phyloP scores from a whole-genome alignment of 1,284 basidiomycete genomes.

The Golubevia sp. region DNA sequence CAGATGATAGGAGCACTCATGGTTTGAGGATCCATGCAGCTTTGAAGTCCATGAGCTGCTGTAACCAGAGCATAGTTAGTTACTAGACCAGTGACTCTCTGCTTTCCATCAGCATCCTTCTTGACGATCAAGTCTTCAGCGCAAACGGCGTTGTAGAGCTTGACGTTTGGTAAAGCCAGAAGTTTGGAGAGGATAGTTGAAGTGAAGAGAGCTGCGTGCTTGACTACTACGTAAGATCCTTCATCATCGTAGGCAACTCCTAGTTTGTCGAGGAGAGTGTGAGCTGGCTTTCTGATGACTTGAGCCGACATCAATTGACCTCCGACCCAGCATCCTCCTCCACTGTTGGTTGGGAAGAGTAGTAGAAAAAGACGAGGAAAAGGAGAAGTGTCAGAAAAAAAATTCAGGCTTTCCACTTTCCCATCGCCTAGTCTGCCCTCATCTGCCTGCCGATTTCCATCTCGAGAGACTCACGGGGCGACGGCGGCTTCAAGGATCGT shows the following conservation, averaged over 20 bases:
- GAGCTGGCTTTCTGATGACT: conserved; percentile 80
- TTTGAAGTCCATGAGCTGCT: conserved; percentile 47
- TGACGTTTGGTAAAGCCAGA: conserved; percentile 72
- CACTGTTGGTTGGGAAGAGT: too few species aligned
- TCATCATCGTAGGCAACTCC: conserved; percentile 82
- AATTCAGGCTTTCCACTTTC: too few species aligned
- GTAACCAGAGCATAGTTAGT: conserved; percentile 55
- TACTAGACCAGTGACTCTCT: conserved; percentile 50
- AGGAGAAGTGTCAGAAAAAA: background rate
- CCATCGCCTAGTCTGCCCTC: too few species aligned
- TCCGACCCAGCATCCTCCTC: conserved; percentile 73
- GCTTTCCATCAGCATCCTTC: conserved; percentile 32
- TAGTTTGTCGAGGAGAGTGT: conserved; percentile 74
- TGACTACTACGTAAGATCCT: conserved; percentile 73
- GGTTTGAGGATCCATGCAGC: conserved; percentile 58
- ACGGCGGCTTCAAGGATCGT: conserved; percentile 83
- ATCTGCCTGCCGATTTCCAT: too few species aligned
- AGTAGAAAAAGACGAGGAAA: too few species aligned
- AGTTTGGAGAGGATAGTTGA: conserved; percentile 77
- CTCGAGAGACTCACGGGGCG: conserved; percentile 80
- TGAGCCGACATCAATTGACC: conserved; percentile 84
- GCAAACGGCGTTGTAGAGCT: conserved; percentile 63
- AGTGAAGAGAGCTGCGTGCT: conserved; percentile 81
- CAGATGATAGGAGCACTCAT: conserved; percentile 33
- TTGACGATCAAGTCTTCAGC: conserved; percentile 59